phyloP scores from a whole-genome alignment of 257 asterid genomes.

The Voacanga thouarsii region DNA sequence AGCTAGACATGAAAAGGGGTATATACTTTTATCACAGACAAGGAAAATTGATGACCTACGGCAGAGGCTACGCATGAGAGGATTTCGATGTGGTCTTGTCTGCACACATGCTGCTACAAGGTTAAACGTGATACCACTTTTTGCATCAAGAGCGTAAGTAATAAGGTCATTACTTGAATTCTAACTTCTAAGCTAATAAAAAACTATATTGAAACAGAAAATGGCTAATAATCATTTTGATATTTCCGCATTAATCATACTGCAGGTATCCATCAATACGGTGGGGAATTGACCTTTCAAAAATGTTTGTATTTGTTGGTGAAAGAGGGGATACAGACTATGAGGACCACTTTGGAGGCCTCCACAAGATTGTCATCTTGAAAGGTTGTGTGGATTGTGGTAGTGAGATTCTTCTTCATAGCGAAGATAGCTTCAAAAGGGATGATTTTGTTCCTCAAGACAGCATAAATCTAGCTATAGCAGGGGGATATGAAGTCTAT shows the following conservation, averaged over 20 bases:
- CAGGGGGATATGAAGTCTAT: constrained; percentile 45
- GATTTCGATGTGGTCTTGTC: constrained; percentile 55
- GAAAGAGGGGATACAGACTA: constrained; percentile 65
- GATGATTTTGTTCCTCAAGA: constrained; percentile 32
- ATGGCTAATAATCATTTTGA: neutral
- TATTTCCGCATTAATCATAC: constrained; percentile 10
- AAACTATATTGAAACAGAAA: neutral
- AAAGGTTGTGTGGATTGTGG: constrained; percentile 42
- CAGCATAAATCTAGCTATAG: constrained; percentile 32
- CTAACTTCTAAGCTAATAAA: neutral
- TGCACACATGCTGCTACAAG: constrained; percentile 53
- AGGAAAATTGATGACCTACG: constrained; percentile 49
- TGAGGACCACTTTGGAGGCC: constrained; percentile 54
- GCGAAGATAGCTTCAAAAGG: constrained; percentile 38
- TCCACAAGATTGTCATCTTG: constrained; percentile 56
- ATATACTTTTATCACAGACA: constrained; percentile 30
- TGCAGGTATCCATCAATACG: constrained; percentile 61
- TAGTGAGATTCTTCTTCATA: constrained; percentile 37
- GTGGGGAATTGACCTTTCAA: constrained; percentile 55
- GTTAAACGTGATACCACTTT: constrained; percentile 56
- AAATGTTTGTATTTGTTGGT: constrained; percentile 54
- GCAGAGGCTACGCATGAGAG: constrained; percentile 71
- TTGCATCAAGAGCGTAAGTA: constrained; percentile 63
- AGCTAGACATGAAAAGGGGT: constrained; percentile 7
- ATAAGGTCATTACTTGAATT: constrained; percentile 32